Percentiles rank a stretch among this genome's conserved stretches.
phyloP scores from a whole-genome alignment of 2,329 filamentous ascomycete genomes.

The Septoria linicola region DNA sequence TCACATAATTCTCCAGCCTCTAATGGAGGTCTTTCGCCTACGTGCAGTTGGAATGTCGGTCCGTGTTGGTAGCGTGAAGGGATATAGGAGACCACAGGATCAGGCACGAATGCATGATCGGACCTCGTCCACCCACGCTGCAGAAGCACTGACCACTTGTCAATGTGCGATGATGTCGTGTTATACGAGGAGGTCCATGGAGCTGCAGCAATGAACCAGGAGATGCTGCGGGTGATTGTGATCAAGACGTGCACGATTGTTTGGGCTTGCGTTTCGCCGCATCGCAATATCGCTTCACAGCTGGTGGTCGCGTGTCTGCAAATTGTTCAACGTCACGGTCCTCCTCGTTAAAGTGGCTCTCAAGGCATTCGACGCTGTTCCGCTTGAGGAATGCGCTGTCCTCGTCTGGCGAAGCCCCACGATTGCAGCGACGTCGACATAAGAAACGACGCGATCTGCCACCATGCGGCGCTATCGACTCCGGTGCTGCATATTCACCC shows the following conservation, averaged over 20 bases:
- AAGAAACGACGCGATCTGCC: conserved; percentile 35
- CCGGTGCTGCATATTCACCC: conserved; percentile 24
- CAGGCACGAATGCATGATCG: background rate
- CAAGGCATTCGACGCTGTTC: background rate
- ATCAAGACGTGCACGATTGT: background rate
- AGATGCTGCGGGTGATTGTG: background rate
- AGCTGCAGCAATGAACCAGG: background rate
- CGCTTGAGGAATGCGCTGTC: conserved; percentile 5
- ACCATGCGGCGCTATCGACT: conserved; percentile 34
- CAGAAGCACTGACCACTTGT: conserved; percentile 5
- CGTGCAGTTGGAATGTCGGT: too few relatives aligned
- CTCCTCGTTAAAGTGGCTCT: background rate
- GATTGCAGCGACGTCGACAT: conserved; percentile 34
- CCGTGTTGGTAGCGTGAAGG: too few relatives aligned
- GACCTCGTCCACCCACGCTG: conserved; percentile 1
- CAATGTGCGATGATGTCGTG: background rate
- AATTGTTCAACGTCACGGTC: background rate
- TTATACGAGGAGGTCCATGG: conserved; percentile 9
- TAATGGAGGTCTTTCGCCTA: too few relatives aligned
- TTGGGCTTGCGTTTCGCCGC: conserved; percentile 1
- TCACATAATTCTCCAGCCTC: too few relatives aligned
- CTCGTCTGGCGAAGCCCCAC: conserved; percentile 25
- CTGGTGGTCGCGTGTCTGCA: background rate
- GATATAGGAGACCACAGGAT: background rate
- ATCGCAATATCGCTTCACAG: background rate